phyloP scores from a whole-genome alignment of 164 flowering plant species.

The Umbellularia californica region DNA sequence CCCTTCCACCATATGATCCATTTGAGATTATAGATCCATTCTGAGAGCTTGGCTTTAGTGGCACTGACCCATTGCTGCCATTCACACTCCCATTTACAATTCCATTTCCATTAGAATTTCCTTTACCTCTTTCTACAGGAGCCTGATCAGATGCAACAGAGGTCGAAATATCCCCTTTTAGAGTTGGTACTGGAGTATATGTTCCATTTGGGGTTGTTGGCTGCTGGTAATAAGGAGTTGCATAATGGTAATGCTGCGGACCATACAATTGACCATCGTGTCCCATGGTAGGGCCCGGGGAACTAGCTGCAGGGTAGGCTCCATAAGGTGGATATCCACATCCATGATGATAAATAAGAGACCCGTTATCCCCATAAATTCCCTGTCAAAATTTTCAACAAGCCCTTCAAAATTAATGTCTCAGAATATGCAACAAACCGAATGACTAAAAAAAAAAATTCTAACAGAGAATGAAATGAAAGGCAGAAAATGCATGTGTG shows the following conservation, averaged over 20 bases:
- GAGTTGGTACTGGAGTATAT: conserved; percentile 25
- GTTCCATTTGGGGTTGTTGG: conserved; percentile 39
- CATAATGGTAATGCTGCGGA: conserved; percentile 79
- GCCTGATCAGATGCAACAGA: conserved; percentile 44
- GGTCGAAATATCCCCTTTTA: conserved; percentile 38
- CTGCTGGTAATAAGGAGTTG: conserved; percentile 53
- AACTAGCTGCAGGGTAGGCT: conserved; percentile 61
- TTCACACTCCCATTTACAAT: conserved; percentile 26
- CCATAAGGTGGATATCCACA: conserved; percentile 73
- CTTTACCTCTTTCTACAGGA: conserved; percentile 41
- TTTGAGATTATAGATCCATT: conserved; percentile 33
- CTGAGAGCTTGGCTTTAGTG: conserved; percentile 32
- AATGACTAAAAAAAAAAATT: too few species aligned
- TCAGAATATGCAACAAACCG: background rate
- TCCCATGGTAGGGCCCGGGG: conserved; percentile 73
- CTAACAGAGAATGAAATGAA: background rate
- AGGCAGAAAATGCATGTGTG: background rate
- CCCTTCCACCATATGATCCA: conserved; percentile 45
- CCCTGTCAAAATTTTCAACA: conserved; percentile 33
- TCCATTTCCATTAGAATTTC: conserved; percentile 16
- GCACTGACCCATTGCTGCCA: conserved; percentile 32
- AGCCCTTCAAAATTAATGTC: background rate
- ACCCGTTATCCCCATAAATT: conserved; percentile 62
- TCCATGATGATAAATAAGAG: conserved; percentile 58
- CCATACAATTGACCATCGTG: conserved; percentile 78